A percentile compares a stretch with the other conserved stretches of the same genome.
These are phyloP conservation scores for Colletotrichum truncatum DNA, from an alignment of 2,329 filamentous ascomycete species.

Conservation along the genomic window DNA sequence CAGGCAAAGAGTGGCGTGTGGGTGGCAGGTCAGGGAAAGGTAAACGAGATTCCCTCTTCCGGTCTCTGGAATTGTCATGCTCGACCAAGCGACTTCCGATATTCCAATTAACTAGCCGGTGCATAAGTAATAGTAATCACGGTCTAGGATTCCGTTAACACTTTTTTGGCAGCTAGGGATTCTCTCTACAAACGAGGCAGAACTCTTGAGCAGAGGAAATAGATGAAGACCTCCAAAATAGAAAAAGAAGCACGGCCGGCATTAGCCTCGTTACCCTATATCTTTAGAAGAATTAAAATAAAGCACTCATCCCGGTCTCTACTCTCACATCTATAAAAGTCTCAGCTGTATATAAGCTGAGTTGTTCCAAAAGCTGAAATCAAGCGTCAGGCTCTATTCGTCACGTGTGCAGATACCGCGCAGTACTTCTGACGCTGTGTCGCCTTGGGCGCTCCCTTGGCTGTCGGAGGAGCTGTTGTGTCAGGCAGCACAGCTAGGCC, in stretches of 20 bases:
- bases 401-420: not conserved
- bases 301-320: not conserved
- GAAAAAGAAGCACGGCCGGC: not conserved
- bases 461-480: slow-evolving; percentile 8
- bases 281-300: no score
- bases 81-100: no score
- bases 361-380: not conserved
- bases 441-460: not conserved
- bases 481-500: slow-evolving; percentile 11
- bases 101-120: no score
- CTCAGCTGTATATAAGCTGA: not conserved
- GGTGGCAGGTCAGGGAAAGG: no score
- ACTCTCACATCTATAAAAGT: not conserved
- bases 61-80: no score
- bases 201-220: not conserved
- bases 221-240: not conserved
- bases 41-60: no score
- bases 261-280: no score
- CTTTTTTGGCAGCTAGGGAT: no score
- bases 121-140: no score
- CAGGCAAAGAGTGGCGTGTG: no score
- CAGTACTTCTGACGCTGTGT: not conserved
- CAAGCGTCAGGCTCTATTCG: not conserved
- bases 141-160: no score
- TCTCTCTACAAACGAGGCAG: not conserved